Evolutionary conservation across 2,329 filamentous ascomycete genomes (phyloP), one percentile per base, ranked within the genome.

Genomic region (Neonectria hederae): DNA sequence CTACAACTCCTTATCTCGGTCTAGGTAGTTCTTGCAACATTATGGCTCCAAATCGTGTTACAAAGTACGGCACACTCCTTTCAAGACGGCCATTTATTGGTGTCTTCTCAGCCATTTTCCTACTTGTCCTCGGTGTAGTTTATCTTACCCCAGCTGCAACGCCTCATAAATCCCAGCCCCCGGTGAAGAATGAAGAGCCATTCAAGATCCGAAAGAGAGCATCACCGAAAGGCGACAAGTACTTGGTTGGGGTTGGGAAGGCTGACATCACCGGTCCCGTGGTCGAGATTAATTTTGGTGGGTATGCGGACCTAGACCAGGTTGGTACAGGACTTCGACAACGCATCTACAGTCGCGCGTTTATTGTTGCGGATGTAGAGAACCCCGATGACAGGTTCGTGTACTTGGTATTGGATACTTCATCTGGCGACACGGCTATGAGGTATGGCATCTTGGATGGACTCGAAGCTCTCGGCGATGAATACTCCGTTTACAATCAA

Each of bases 371-470:
- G 54, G 87, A 92, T 73, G 83, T 88, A 5, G 81, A 86, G 42
- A 86, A 87, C 19, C 86, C 90, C 0, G 81, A 85, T 14, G 89
- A 97, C 65, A 88, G 93, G 38, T 92, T 97, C 74, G 86, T 97
- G 22, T 98, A 98, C 75, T 81, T 97, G 26, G 92, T 97, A 5
- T 84, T 97, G 14, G 95, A 98, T 76, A 91, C 91, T 0, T 90
- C 94, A 74, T 92, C 92, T 1, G 95, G 95, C 45, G 95, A 98
- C 77, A 97, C 94, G 0, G 95, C 94, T 2, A 84, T 97, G 45
- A 87, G 94, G 14, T 89, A 94, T 77, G 94, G 94, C n/a, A 93
- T 97, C 51, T 80, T 98, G 11, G 86, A 95, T 59, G 92, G 88
- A 1, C 83, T 98, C 9, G 82, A 84, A 42, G 83, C 81, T 0